These are phyloP conservation scores for Talaromyces ruber DNA, from an alignment of 495 filamentous ascomycete genomes.

Conservation along the genomic window DNA sequence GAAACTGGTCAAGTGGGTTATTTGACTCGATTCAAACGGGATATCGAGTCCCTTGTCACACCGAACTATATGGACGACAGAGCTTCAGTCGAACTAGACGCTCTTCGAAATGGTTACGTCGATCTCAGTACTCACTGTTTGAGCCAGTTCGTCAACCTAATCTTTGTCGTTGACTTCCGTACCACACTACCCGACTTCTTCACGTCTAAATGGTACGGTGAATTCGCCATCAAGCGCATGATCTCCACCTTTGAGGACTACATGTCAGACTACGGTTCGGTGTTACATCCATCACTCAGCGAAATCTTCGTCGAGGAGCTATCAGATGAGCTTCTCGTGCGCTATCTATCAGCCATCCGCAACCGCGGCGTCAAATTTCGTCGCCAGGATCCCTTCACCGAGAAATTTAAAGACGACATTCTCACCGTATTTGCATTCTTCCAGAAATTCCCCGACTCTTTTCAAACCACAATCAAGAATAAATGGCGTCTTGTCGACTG, in stretches of 20 bases:
- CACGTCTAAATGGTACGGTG: slow-evolving; percentile 77
- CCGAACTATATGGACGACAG: slow-evolving; percentile 67
- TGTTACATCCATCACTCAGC: slow-evolving; percentile 74
- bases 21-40: slow-evolving; percentile 69
- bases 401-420: slow-evolving; percentile 87
- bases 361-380: slow-evolving; percentile 90
- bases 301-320: slow-evolving; percentile 89
- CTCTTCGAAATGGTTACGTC: slow-evolving; percentile 80
- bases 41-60: slow-evolving; percentile 70
- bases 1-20: slow-evolving; percentile 65
- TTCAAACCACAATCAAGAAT: slow-evolving; percentile 63
- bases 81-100: slow-evolving; percentile 60
- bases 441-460: slow-evolving; percentile 52
- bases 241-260: slow-evolving; percentile 92
- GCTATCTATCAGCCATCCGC: slow-evolving; percentile 77
- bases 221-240: slow-evolving; percentile 78
- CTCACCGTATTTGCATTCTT: slow-evolving; percentile 72
- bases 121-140: slow-evolving; percentile 90
- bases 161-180: slow-evolving; percentile 82
- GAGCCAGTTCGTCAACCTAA: slow-evolving; percentile 67
- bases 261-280: slow-evolving; percentile 69
- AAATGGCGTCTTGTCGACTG: slow-evolving; percentile 87
- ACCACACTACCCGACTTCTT: slow-evolving; percentile 81
- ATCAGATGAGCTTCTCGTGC: slow-evolving; percentile 76
- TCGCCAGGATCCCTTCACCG: slow-evolving; percentile 68